Evolutionary conservation across 2,329 filamentous ascomycete species (phyloP).

Genomic region (Microcera coccophila): DNA sequence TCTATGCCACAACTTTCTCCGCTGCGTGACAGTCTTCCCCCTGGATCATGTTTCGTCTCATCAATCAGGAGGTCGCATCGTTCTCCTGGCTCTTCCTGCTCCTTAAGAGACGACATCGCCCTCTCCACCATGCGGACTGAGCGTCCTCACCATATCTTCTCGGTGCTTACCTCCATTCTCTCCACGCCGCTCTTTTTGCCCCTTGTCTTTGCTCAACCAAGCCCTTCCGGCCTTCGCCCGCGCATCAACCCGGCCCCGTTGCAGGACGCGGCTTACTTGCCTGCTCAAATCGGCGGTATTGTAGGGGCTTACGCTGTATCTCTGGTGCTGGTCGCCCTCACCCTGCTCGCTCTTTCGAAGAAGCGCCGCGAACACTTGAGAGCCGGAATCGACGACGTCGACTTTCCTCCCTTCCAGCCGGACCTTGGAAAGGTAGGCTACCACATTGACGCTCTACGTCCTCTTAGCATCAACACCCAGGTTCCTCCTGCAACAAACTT

Average conservation of each 20-base stretch:
- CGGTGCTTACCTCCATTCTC: slow-evolving; percentile 18
- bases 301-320: slow-evolving; percentile 78
- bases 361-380: slow-evolving; percentile 50
- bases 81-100: slow-evolving; percentile 30
- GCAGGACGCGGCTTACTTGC: slow-evolving; percentile 62
- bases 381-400: slow-evolving; percentile 51
- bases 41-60: slow-evolving; percentile 49
- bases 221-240: slow-evolving; percentile 23
- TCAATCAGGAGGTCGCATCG: slow-evolving; percentile 43
- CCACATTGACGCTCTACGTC: slow-evolving; percentile 1
- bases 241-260: slow-evolving; percentile 49
- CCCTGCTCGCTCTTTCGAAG: slow-evolving; percentile 59
- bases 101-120: slow-evolving; percentile 28
- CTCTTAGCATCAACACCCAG: slow-evolving; percentile 18
- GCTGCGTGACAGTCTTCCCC: slow-evolving; percentile 44
- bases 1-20: slow-evolving; percentile 40
- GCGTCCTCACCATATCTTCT: slow-evolving; percentile 14
- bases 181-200: slow-evolving; percentile 25
- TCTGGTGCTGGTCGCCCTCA: slow-evolving; percentile 67
- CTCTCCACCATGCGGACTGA: slow-evolving; percentile 41
- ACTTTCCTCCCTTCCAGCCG: slow-evolving; percentile 29
- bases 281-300: slow-evolving; percentile 78
- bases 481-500: slow-evolving; percentile 42
- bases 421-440: slow-evolving; percentile 23
- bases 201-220: slow-evolving; percentile 30